phyloP scores from a whole-genome alignment of 176 grass and related monocot genomes.

The Zea luxurians region DNA sequence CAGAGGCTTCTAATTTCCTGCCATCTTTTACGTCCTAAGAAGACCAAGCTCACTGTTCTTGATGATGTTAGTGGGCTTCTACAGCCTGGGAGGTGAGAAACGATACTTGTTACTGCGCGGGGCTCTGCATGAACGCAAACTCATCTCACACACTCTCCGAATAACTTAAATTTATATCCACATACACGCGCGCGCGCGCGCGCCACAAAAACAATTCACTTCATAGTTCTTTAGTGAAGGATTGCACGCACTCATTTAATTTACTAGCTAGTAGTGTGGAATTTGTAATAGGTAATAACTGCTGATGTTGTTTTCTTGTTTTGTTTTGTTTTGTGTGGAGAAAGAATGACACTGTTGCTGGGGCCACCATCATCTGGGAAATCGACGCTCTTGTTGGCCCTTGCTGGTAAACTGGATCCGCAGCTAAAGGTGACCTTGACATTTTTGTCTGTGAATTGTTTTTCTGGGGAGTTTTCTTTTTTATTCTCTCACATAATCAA shows the following conservation, averaged over 20 bases:
- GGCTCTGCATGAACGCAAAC: not conserved
- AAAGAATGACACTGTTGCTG: slow-evolving; percentile 76
- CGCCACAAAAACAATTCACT: not conserved
- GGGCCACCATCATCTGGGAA: slow-evolving; percentile 79
- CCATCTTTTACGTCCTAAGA: slow-evolving; percentile 42
- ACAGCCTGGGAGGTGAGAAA: slow-evolving; percentile 65
- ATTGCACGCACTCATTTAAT: not conserved
- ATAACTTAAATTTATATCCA: not conserved
- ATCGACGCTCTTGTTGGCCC: slow-evolving; percentile 57
- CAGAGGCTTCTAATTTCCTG: slow-evolving; percentile 55
- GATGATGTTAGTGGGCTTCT: slow-evolving; percentile 56
- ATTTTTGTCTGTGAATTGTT: not conserved
- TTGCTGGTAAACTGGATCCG: slow-evolving; percentile 70
- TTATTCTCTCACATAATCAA: not conserved
- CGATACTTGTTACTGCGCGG: not conserved
- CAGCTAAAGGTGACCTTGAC: slow-evolving; percentile 51
- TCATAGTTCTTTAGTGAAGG: not conserved
- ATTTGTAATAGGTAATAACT: not conserved
- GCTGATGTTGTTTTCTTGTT: not conserved
- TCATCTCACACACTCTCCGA: not conserved
- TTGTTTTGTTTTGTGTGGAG: not conserved
- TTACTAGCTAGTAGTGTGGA: not conserved
- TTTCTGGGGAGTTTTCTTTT: too few relatives aligned
- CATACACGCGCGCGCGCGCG: too few relatives aligned
- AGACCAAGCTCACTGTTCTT: slow-evolving; percentile 57